phyloP scores from a whole-genome alignment of 139 green algal species.

The Chlorella sorokiniana region DNA sequence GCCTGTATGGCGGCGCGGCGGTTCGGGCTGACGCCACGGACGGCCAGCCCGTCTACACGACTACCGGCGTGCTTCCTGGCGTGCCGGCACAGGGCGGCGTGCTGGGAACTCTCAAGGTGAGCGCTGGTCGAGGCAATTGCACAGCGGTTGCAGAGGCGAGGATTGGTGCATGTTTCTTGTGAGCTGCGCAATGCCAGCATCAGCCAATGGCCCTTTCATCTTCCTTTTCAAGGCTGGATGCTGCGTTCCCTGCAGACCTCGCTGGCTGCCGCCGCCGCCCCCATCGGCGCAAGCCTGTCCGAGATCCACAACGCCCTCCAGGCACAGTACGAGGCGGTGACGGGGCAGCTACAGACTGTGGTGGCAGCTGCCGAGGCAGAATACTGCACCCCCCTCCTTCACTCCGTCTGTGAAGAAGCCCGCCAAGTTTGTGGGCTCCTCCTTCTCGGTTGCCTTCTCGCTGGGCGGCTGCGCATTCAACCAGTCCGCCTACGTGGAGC shows the following conservation, averaged over 20 bases:
- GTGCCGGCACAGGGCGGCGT: background rate
- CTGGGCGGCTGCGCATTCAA: slow-evolving; percentile 40
- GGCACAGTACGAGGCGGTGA: slow-evolving; percentile 1
- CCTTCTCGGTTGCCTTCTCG: slow-evolving; percentile 24
- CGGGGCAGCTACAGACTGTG: slow-evolving; percentile 5
- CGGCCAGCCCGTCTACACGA: background rate
- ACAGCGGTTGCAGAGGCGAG: no score
- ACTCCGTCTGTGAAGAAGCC: slow-evolving; percentile 27
- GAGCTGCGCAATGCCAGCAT: no score
- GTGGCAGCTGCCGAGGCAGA: slow-evolving; percentile 16
- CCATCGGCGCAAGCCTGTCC: background rate
- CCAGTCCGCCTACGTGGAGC: background rate
- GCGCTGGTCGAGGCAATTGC: background rate
- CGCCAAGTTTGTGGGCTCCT: slow-evolving; percentile 25
- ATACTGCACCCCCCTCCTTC: slow-evolving; percentile 23
- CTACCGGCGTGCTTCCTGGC: background rate
- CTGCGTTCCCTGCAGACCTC: background rate
- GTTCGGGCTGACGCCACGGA: background rate
- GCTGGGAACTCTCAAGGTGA: background rate
- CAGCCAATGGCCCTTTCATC: background rate
- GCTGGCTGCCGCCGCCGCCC: background rate
- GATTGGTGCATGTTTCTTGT: background rate
- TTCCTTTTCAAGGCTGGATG: no score
- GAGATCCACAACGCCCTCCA: background rate
- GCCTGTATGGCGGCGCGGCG: background rate